These are phyloP conservation scores for Lentinula edodes DNA, from an alignment of 768 basidiomycete genomes.

Conservation along the genomic window DNA sequence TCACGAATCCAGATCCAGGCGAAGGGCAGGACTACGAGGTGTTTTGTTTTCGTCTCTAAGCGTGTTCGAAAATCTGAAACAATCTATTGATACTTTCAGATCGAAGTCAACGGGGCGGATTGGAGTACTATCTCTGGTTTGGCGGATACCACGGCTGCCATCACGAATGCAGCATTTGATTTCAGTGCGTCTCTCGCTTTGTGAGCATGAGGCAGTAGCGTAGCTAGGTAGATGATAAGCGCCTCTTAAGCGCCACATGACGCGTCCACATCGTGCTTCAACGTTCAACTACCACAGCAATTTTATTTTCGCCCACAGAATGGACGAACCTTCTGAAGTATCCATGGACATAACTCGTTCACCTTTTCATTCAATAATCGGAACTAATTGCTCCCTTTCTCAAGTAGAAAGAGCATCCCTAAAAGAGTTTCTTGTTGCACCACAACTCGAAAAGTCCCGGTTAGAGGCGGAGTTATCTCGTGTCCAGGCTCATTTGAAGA, in stretches of 20 bases:
- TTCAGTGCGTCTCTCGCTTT: conserved; percentile 16
- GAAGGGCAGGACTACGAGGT: conserved; percentile 22
- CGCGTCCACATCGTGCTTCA: neutral
- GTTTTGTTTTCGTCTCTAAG: neutral
- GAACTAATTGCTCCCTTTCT: neutral
- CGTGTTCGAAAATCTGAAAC: neutral
- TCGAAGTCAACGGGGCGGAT: conserved; percentile 17
- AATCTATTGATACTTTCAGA: conserved; percentile 6
- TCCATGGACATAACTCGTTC: neutral
- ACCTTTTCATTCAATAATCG: neutral
- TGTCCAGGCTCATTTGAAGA: neutral
- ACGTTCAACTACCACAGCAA: no score
- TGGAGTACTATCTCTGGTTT: conserved; percentile 14
- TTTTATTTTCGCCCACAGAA: no score
- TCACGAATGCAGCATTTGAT: conserved; percentile 17
- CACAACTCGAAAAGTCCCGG: neutral
- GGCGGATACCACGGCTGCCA: conserved; percentile 8
- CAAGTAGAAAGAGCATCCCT: neutral
- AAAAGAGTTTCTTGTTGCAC: neutral
- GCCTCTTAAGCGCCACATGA: neutral
- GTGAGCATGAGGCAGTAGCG: neutral
- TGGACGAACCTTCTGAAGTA: no score
- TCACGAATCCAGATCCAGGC: conserved; percentile 30
- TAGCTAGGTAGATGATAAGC: no score
- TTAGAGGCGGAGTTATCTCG: neutral